Base-by-base conservation (phyloP, 495 filamentous ascomycete species). In the Amniculicola lignicola region DNA sequence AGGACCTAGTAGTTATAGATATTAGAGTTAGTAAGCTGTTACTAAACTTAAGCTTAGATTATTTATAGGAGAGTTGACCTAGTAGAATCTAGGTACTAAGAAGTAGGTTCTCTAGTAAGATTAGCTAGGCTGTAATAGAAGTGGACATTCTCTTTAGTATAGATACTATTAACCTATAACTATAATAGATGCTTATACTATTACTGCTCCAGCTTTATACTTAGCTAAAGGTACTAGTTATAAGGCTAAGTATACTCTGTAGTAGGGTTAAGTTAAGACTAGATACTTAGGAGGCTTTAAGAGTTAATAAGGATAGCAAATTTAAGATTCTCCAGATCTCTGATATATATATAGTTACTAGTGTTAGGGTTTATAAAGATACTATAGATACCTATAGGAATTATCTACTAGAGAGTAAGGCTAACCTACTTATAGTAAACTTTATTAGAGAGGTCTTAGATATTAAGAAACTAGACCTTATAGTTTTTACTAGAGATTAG, bases 301-400 rank as follows among this genome's bases (percentile, higher is more conserved):
- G 67, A 61, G 66, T 61, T 31, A 54, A 54, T 46, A 37, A 67
- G 44, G 65, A 70, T 59, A 65, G 68, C 21, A 67, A 48, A 63
- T 70, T 72, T 50, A 72, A 69, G 64, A 70, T 72, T 64, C 59
- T 72, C 51, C 68, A 70, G 61, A 67, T 72, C 51, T 68, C 64
- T 49, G 65, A 72, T 48, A 69, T 66, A 23, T 64, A 72, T 52
- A 69, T 72, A 62, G 64, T 66, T 31, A 69, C 67, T 64, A 65
- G 68, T 52, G 54, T 67, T 31, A 68, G 69, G 39, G 47, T 63
- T 23, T 72, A 65, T 51, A 69, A 67, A 59, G 68, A 72, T 69
- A 58, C 67, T 60, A 67, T 71, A 59, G 66, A 74, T 69, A 66
- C 64, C 43, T 38, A 66, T 62, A 68, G 70, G 54, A 65, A 70